These are phyloP conservation scores for Tetrahymena thermophila DNA, from an alignment of 73 alveolate species.

Conservation along the genomic window DNA sequence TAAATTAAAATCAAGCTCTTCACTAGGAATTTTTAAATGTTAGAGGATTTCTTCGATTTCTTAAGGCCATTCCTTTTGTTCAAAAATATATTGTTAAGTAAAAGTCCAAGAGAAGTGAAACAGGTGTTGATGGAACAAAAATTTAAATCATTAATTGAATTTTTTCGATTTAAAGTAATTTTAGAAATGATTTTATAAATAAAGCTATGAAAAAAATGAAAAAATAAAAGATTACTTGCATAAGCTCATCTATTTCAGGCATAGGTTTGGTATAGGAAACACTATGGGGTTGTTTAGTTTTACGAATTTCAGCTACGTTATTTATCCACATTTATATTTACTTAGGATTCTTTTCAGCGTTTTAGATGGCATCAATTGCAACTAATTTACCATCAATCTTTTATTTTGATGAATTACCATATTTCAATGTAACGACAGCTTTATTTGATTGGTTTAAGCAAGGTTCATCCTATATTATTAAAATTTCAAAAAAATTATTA, in stretches of 20 bases:
- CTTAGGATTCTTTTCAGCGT: constrained; percentile 93
- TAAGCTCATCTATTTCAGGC: constrained; percentile 88
- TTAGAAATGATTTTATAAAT: too few relatives aligned
- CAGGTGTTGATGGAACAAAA: too few relatives aligned
- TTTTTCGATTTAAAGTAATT: too few relatives aligned
- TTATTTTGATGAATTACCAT: constrained; percentile 58
- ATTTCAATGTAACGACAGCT: constrained; percentile 64
- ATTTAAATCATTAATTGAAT: too few relatives aligned
- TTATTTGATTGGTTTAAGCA: constrained; percentile 61
- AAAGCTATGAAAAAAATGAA: too few relatives aligned
- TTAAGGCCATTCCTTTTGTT: constrained; percentile 75
- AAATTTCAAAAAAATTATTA: neutral
- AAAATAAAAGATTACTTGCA: constrained; percentile 43
- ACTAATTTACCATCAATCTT: constrained; percentile 33
- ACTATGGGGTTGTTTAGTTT: constrained; percentile 88
- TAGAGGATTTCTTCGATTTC: constrained; percentile 79
- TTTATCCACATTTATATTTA: constrained; percentile 86
- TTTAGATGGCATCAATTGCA: constrained; percentile 60
- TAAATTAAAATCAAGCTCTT: constrained; percentile 77
- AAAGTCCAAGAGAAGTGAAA: neutral
- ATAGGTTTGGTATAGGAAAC: constrained; percentile 84
- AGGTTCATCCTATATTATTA: constrained; percentile 80
- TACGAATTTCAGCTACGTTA: constrained; percentile 78
- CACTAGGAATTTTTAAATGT: constrained; percentile 76
- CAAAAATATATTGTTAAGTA: too few relatives aligned